These are phyloP conservation scores for Apostasia shenzhenica DNA, from an alignment of 106 monocot genomes.

Conservation along the genomic window DNA sequence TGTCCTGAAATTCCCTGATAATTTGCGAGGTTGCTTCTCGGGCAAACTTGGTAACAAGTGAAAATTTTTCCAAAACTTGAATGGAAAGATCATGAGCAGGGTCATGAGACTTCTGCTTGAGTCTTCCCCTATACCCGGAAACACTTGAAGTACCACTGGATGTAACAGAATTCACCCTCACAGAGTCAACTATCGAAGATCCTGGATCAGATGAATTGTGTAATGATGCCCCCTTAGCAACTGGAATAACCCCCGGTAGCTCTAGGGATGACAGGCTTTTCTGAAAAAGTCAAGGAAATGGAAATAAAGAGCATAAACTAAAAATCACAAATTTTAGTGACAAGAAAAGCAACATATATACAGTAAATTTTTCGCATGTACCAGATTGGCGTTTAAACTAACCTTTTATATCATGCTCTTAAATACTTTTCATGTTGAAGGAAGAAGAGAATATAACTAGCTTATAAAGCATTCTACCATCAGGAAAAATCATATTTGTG, in stretches of 20 bases:
- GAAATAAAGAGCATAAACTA: background rate
- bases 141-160: constrained; percentile 25
- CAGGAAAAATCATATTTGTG: too few relatives aligned
- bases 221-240: constrained; percentile 46
- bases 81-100: constrained; percentile 88
- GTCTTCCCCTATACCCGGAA: constrained; percentile 46
- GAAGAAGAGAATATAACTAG: too few relatives aligned
- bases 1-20: constrained; percentile 67
- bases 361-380: too few relatives aligned
- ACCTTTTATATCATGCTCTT: too few relatives aligned
- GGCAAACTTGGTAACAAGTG: constrained; percentile 94
- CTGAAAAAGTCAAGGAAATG: constrained; percentile 35
- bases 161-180: constrained; percentile 13
- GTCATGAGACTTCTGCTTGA: constrained; percentile 61
- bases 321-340: background rate
- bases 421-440: too few relatives aligned
- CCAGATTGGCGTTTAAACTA: too few relatives aligned
- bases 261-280: constrained; percentile 87
- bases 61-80: constrained; percentile 98
- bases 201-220: constrained; percentile 26
- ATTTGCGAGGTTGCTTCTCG: constrained; percentile 91
- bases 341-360: background rate
- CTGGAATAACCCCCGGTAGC: constrained; percentile 55
- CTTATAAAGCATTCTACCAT: too few relatives aligned
- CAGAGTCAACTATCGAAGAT: constrained; percentile 48